phyloP scores from a whole-genome alignment of 257 asterid genomes.

The Solanum clarkiae region DNA sequence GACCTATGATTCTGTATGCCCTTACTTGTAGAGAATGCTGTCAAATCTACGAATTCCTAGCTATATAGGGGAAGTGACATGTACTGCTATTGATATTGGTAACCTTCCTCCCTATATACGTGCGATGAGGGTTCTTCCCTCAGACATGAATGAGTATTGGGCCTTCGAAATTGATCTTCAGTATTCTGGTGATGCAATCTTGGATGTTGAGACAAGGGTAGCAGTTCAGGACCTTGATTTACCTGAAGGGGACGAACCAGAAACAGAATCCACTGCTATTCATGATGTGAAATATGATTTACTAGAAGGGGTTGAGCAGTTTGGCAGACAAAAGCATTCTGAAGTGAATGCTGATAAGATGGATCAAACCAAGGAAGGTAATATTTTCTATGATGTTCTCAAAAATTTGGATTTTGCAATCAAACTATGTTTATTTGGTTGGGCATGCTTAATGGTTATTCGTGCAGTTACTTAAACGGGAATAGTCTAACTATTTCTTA shows the following conservation, averaged over 20 bases:
- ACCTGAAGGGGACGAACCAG: slow-evolving; percentile 34
- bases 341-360: slow-evolving; percentile 27
- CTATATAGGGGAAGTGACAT: slow-evolving; percentile 72
- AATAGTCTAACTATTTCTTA: slow-evolving; percentile 8
- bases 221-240: slow-evolving; percentile 69
- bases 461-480: background rate
- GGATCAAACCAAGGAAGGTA: slow-evolving; percentile 35
- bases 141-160: slow-evolving; percentile 80
- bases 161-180: slow-evolving; percentile 76
- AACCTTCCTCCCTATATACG: slow-evolving; percentile 81
- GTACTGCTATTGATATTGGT: slow-evolving; percentile 73
- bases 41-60: slow-evolving; percentile 75
- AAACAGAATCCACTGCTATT: slow-evolving; percentile 26
- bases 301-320: slow-evolving; percentile 59
- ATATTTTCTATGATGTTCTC: background rate
- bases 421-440: background rate
- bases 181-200: slow-evolving; percentile 63
- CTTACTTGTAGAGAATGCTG: slow-evolving; percentile 38
- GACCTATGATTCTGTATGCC: background rate
- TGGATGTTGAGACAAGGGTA: slow-evolving; percentile 75
- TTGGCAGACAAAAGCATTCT: slow-evolving; percentile 42
- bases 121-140: slow-evolving; percentile 82
- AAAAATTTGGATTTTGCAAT: background rate
- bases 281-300: slow-evolving; percentile 60
- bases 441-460: background rate